Percentiles rank a stretch among this genome's conserved stretches.
phyloP scores from a whole-genome alignment of 2,329 filamentous ascomycete species.

The Magnaporthiopsis rhizophila region DNA sequence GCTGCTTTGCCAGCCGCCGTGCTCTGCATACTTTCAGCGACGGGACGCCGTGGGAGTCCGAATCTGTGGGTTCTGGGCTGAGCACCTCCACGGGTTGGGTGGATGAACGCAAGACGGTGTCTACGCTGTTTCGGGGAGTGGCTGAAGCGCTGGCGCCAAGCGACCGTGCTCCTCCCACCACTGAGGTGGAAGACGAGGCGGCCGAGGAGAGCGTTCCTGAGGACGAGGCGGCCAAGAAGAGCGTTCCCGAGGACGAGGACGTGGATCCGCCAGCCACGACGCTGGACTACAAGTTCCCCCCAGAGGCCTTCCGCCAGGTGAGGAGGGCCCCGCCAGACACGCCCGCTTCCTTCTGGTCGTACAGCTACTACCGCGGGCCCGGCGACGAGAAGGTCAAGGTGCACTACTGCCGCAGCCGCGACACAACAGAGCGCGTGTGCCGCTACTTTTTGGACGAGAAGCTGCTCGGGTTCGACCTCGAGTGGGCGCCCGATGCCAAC shows the following conservation, averaged over 20 bases:
- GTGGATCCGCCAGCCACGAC: conserved; percentile 27
- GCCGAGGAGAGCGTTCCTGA: conserved; percentile 5
- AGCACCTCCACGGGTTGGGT: neutral
- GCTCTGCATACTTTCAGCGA: conserved; percentile 8
- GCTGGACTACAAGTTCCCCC: conserved; percentile 38
- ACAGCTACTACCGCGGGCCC: conserved; percentile 56
- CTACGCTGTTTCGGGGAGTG: neutral
- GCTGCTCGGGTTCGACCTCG: conserved; percentile 81
- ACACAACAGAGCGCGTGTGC: conserved; percentile 59
- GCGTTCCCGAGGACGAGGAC: conserved; percentile 12
- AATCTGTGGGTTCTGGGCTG: neutral
- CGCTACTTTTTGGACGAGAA: conserved; percentile 60
- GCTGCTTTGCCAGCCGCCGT: conserved; percentile 12
- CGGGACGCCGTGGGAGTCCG: neutral
- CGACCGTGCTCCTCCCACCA: no score
- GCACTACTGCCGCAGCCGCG: conserved; percentile 66
- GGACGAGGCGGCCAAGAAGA: conserved; percentile 6
- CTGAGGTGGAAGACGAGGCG: neutral
- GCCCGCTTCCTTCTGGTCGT: conserved; percentile 56
- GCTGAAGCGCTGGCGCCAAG: no score
- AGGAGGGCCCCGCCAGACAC: conserved; percentile 35
- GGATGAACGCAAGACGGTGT: neutral
- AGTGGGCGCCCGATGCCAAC: conserved; percentile 59
- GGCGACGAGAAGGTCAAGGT: conserved; percentile 51
- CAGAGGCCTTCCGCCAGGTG: conserved; percentile 38